Evolutionary conservation across 805 yeast genomes (phyloP), one percentile per base, ranked within the genome.

Genomic region (Barnettozyma vustinii): DNA sequence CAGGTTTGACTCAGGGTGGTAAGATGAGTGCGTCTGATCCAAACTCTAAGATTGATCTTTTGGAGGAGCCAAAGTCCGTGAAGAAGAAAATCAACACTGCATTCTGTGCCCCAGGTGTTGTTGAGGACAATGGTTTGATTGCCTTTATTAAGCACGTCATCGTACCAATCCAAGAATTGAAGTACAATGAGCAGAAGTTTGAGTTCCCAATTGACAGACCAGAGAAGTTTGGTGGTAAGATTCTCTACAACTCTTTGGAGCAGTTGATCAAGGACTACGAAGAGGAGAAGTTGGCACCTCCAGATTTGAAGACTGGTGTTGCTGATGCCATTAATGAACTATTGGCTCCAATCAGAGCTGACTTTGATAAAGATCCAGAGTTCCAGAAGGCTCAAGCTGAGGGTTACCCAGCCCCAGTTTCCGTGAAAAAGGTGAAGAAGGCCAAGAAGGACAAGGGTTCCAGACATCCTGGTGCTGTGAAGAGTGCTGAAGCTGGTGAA

Each of bases 21-120:
- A 94, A 94, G 67, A 94, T 94, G 99, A 88, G 97, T 60, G 97
- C 99, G 2, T 88, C 97, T 33, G 99, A 94, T 72, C 97, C 99
- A 60, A 94, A 90, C 75, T 91, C 98, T 49, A 94, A 94, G 72
- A 90, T 94, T 55, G 99, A 94, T 63, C 68, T 94, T 35, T 71
- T 91, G 52, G 99, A 94, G 68, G 92, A 85, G 43, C 96, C 97
- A 58, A 86, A 86, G 64, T 69, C 72, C 30, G 94, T 94, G 49
- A 85, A 82, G 71, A 92, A 92, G 83, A 94, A 94, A 78, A 81
- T 94, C 59, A 80, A 81, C 59, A 79, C 87, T 61, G 99, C 99
- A 2, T 92, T 78, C 75, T 94, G 97, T 73, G 91, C 96, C 21
- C 97, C 98, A 23, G 98, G 98, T 62, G 83, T 76, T 53, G 83